Percentiles rank a stretch among this genome's conserved stretches.
Conservation (phyloP, 2,329 filamentous ascomycete species). For the Neofusicoccum sp. region DNA sequence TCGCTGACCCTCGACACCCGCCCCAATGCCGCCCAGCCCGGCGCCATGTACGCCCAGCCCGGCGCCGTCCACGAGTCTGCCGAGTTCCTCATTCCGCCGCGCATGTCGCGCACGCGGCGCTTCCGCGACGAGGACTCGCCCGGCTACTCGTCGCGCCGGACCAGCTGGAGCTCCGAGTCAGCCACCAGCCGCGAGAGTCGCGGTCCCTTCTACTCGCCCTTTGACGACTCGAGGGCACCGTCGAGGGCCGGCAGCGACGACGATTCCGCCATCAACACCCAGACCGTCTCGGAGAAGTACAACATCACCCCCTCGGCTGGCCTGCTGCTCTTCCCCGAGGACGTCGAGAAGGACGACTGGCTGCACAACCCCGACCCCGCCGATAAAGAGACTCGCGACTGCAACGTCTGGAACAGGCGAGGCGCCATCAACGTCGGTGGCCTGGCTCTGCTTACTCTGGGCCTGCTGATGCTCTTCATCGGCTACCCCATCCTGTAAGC, state of each 20-base stretch:
- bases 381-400: slow-evolving; percentile 60
- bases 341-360: slow-evolving; percentile 71
- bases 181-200: slow-evolving; percentile 53
- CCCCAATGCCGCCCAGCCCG: neutral
- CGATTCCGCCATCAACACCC: slow-evolving; percentile 61
- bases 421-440: slow-evolving; percentile 65
- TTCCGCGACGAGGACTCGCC: slow-evolving; percentile 54
- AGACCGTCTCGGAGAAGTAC: slow-evolving; percentile 72
- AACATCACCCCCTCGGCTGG: slow-evolving; percentile 68
- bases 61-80: slow-evolving; percentile 42
- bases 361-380: slow-evolving; percentile 68
- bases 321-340: slow-evolving; percentile 66
- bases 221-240: slow-evolving; percentile 61
- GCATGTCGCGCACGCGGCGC: slow-evolving; percentile 47
- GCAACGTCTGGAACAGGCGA: slow-evolving; percentile 64
- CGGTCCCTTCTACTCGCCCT: slow-evolving; percentile 50
- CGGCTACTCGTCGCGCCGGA: slow-evolving; percentile 50
- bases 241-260: slow-evolving; percentile 64
- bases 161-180: slow-evolving; percentile 64
- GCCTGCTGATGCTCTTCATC: slow-evolving; percentile 64
- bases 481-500: slow-evolving; percentile 68
- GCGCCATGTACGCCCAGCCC: slow-evolving; percentile 32
- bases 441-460: slow-evolving; percentile 58
- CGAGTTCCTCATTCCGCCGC: slow-evolving; percentile 52
- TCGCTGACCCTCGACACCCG: slow-evolving; percentile 36